Evolutionary conservation across 352 stramenopile genomes (phyloP).

Genomic region (Pythium phragmitis): DNA sequence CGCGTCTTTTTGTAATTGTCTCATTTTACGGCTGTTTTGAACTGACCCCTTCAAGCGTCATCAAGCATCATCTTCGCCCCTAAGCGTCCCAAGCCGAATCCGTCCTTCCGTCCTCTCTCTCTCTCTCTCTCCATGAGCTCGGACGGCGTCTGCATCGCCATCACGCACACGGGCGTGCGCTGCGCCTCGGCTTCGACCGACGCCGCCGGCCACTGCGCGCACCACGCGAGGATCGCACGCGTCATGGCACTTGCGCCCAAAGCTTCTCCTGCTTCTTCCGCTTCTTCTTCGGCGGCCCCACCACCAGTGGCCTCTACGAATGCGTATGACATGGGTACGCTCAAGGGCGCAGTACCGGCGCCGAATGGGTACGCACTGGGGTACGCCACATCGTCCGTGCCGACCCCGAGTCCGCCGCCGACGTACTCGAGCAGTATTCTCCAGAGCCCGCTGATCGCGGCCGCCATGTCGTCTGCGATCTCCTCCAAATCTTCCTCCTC

Average conservation of each 20-base stretch:
- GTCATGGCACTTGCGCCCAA: conserved; percentile 81
- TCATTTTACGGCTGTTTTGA: background rate
- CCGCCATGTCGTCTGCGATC: conserved; percentile 5
- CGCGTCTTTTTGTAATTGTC: background rate
- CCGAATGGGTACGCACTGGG: background rate
- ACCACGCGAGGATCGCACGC: conserved; percentile 78
- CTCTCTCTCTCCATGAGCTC: conserved; percentile 38
- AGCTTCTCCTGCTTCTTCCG: conserved; percentile 4
- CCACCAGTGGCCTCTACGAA: background rate
- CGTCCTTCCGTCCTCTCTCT: background rate
- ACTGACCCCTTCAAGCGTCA: background rate
- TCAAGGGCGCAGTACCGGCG: background rate
- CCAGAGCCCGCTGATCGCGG: conserved; percentile 23
- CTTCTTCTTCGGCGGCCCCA: conserved; percentile 9
- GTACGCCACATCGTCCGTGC: background rate
- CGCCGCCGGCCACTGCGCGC: conserved; percentile 52
- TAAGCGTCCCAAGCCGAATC: background rate
- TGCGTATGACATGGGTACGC: conserved; percentile 18
- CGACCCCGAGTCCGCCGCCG: background rate
- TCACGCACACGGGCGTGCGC: conserved; percentile 66
- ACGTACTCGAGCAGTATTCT: conserved; percentile 19
- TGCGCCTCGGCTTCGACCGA: conserved; percentile 53
- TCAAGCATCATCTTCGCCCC: background rate
- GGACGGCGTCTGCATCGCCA: conserved; percentile 43
- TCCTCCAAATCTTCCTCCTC: background rate